Evolutionary conservation across 139 green algal species (phyloP).

Genomic region (Astrephomene gubernaculifera): DNA sequence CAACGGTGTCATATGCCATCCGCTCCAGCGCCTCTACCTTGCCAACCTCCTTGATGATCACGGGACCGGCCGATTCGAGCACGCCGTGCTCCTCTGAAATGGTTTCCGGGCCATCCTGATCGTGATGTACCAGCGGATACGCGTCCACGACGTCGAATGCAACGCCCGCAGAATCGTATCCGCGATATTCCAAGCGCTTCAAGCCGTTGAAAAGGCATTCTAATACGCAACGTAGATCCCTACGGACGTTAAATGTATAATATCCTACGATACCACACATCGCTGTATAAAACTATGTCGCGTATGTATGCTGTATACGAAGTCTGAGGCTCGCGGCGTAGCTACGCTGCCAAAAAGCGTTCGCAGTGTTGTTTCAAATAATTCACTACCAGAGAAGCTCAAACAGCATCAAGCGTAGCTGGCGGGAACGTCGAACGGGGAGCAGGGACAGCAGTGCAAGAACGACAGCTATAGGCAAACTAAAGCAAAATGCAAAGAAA

Average conservation of each 20-base stretch:
- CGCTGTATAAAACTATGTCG: neutral
- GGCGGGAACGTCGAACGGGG: no score
- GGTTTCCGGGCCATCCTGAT: neutral
- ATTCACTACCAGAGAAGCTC: no score
- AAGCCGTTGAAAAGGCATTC: constrained; percentile 92
- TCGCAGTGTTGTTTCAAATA: neutral
- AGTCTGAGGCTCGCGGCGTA: neutral
- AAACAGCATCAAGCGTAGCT: no score
- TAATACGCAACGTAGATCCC: constrained; percentile 79
- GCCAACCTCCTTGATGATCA: constrained; percentile 74
- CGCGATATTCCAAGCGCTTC: constrained; percentile 95
- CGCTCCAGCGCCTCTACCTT: constrained; percentile 92
- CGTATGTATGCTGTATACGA: neutral
- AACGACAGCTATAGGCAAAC: no score
- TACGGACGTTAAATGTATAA: constrained; percentile 83
- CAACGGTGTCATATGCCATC: constrained; percentile 56
- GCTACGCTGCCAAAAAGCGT: neutral
- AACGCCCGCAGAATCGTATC: constrained; percentile 95
- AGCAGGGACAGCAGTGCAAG: no score
- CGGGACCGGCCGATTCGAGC: constrained; percentile 23
- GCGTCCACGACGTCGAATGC: constrained; percentile 81
- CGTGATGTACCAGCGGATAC: neutral
- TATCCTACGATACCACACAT: constrained; percentile 99
- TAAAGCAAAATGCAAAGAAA: no score
- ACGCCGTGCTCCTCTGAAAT: constrained; percentile 55